Evolutionary conservation across 2,329 filamentous ascomycete genomes (phyloP).

Genomic region (Ophiostoma sp.): DNA sequence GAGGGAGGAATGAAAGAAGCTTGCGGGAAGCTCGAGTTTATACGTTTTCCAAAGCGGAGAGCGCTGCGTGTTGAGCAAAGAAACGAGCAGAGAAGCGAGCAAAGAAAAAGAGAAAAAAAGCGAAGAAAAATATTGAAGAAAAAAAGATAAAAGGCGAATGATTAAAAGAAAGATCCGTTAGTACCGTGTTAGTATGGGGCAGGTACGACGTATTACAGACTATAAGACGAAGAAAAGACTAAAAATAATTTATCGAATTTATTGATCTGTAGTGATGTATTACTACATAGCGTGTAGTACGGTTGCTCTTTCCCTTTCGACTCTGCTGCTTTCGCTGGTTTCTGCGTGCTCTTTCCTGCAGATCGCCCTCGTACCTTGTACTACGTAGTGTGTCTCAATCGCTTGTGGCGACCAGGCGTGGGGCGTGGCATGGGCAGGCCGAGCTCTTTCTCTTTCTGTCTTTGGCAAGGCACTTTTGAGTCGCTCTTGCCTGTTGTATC

Average conservation of each 20-base stretch:
- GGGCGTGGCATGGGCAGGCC: not conserved
- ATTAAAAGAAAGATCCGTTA: slow-evolving; percentile 1
- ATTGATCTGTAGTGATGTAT: not conserved
- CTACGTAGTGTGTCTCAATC: not conserved
- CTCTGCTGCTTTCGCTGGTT: not conserved
- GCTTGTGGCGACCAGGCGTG: slow-evolving; percentile 5
- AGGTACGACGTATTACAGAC: not conserved
- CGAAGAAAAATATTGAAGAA: not conserved
- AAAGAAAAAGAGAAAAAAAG: not conserved
- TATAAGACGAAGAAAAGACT: not conserved
- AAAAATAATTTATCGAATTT: not conserved
- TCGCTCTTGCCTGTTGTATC: not conserved
- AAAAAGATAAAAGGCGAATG: not conserved
- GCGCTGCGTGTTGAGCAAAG: not conserved
- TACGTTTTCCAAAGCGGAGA: slow-evolving; percentile 19
- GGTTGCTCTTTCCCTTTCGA: slow-evolving; percentile 10
- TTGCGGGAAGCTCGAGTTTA: slow-evolving; percentile 18
- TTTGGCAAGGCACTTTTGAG: not conserved
- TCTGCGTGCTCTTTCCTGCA: not conserved
- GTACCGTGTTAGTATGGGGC: slow-evolving; percentile 12
- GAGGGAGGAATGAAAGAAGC: slow-evolving; percentile 9
- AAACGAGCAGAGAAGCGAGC: not conserved
- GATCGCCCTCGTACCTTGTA: not conserved
- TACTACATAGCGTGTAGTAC: not conserved
- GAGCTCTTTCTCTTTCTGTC: slow-evolving; percentile 12